Evolutionary conservation across 208 protist genomes (phyloP), one percentile per base, ranked within the genome.

Genomic region (Wallacemonas sp.): DNA sequence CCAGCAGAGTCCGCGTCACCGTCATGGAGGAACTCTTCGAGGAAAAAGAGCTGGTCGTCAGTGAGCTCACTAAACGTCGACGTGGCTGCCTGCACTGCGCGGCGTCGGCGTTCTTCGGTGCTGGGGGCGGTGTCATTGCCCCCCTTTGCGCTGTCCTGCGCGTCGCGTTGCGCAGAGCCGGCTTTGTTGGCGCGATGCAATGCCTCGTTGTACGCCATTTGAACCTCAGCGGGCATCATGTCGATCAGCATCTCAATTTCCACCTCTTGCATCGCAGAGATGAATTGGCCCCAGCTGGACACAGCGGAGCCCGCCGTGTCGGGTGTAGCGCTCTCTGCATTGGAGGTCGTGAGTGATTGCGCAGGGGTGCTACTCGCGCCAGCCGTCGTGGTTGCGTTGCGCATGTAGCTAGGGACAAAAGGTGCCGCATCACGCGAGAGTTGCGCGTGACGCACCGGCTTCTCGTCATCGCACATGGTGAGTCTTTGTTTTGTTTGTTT

Each of bases 201-300:
- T n/a, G 70, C 70, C 44, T 76, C 57, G 7, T 74, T 65, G 63
- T 81, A 86, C 5, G 69, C 31, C 8, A 75, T 61, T 38, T 82
- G 80, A 10, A 86, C 70, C 29, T 86, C 71, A 20, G 41, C 64
- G 2, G 80, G 80, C 61, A 86, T 45, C 69, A 86, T 77, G 22
- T 79, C 72, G 31, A 86, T 74, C 26, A 86, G 48, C 72, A 80
- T 77, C 14, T 76, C 68, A 14, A 86, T 68, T 45, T 87, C 77
- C 12, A 84, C 59, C 14, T 70, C 68, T 14, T 66, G 44, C 73
- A 82, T 72, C 26, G 4, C 70, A 0, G 72, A 49, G 33, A 78
- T 77, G n/a, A 55, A 59, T 33, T 76, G 28, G 7, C 41, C 44
- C 31, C 54, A 65, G 57, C 41, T 52, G 7, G 36, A 45, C 22